Evolutionary conservation across 441 rosid genomes (phyloP), one percentile per base, ranked within the genome.

Genomic region (Erodium chrysanthum): DNA sequence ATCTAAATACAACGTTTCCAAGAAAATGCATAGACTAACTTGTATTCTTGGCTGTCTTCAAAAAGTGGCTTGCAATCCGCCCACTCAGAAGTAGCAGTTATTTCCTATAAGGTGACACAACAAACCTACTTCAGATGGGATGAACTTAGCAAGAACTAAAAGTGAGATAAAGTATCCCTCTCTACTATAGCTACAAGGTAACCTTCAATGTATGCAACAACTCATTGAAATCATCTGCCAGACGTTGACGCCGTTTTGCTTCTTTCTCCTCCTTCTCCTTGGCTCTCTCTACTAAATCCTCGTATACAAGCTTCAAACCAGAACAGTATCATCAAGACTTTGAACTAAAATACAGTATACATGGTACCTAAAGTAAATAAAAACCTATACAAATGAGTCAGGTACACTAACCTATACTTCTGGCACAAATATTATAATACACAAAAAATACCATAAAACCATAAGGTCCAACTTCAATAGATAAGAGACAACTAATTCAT

Each of bases 221-320:
- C 61, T 80, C 77, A 5, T 87, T 78, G 79, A 91, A 87, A 71
- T 95, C 97, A 83, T 95, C 97, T 14, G 86, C 90, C 72, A 88
- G 80, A 65, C 91, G 92, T 75, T 88, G 96, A 63, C 86, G 88
- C 82, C 86, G 91, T 83, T 88, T 90, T 61, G 91, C 93, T 80
- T 91, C 99, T 81, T 90, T 95, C 79, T 85, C 97, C 74, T 95
- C 97, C 80, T 95, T 94, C 79, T 94, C 97, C 86, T 83, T 90
- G 29, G 84, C 86, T 77, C 96, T 86, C 78, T 88, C 97, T 44
- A 87, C 75, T 70, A 91, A 73, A 67, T 95, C 99, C 68, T 90
- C 91, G 61, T 78, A 95, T 69, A 91, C 77, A 79, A 91, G 96
- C 99, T 95, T 80, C 56, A 80, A 68, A 74, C 52, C 63, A 69